These are phyloP conservation scores for Herpetospermum pedunculosum DNA, from an alignment of 306 rosid species.

Conservation along the genomic window DNA sequence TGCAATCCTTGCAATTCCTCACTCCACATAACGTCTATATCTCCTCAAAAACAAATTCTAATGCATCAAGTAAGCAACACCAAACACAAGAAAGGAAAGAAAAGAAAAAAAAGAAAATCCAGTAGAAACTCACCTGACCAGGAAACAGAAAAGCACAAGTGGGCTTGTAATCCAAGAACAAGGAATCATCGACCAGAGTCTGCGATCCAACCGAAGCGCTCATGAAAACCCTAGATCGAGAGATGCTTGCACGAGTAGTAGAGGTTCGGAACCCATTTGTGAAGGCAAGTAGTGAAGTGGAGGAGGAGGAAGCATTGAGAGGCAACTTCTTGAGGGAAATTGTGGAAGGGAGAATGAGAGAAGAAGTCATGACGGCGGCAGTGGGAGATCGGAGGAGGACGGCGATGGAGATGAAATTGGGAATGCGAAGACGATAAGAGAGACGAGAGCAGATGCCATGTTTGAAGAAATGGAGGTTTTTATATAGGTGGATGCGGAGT, in stretches of 20 bases:
- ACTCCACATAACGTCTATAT: neutral
- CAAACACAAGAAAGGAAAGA: neutral
- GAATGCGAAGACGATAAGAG: constrained; percentile 23
- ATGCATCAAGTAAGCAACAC: neutral
- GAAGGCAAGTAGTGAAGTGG: constrained; percentile 16
- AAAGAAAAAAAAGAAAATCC: neutral
- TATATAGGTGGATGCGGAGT: constrained; percentile 50
- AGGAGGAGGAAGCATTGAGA: constrained; percentile 16
- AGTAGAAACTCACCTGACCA: constrained; percentile 49
- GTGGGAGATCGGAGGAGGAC: constrained; percentile 20
- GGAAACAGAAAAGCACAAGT: constrained; percentile 78
- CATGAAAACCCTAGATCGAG: constrained; percentile 68
- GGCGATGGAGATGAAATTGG: constrained; percentile 7
- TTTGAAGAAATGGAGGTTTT: constrained; percentile 11
- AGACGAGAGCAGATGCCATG: constrained; percentile 15
- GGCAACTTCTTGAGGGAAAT: constrained; percentile 28
- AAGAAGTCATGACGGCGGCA: constrained; percentile 27
- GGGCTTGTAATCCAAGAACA: constrained; percentile 65
- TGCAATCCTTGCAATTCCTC: neutral
- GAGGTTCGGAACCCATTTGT: constrained; percentile 24
- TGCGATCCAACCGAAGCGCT: constrained; percentile 62
- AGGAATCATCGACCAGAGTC: constrained; percentile 28
- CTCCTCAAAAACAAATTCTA: neutral
- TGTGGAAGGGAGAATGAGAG: constrained; percentile 36
- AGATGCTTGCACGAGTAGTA: constrained; percentile 11